Conservation (phyloP, 2,329 filamentous ascomycete genomes). For the Onygenales sp. region DNA sequence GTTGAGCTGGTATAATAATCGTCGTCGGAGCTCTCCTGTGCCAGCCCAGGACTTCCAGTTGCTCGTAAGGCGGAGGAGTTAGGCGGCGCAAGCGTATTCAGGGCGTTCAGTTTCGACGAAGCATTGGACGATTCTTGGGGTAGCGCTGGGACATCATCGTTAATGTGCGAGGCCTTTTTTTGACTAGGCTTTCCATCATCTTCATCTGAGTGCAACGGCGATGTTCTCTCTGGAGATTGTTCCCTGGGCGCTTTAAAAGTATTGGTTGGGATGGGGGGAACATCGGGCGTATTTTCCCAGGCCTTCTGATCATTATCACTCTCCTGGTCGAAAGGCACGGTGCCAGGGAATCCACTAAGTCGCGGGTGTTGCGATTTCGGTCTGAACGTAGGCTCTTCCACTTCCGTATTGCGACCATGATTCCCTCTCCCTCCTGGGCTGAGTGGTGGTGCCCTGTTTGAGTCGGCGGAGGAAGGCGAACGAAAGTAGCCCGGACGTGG, state of each 20-base stretch:
- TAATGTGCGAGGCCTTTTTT: conserved; percentile 13
- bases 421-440: conserved; percentile 29
- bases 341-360: conserved; percentile 54
- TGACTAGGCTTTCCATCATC: conserved; percentile 1
- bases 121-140: conserved; percentile 28
- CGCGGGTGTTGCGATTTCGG: conserved; percentile 67
- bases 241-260: conserved; percentile 20
- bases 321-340: conserved; percentile 35
- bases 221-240: conserved; percentile 22
- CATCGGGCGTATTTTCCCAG: neutral
- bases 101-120: conserved; percentile 27
- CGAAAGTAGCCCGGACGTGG: conserved; percentile 74
- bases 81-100: conserved; percentile 36
- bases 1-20: conserved; percentile 57
- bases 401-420: conserved; percentile 22
- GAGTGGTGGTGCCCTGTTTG: conserved; percentile 22
- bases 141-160: conserved; percentile 14
- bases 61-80: conserved; percentile 34
- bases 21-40: conserved; percentile 57
- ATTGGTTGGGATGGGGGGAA: conserved; percentile 11
- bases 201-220: conserved; percentile 9
- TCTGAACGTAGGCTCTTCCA: conserved; percentile 41
- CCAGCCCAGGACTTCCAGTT: conserved; percentile 47
- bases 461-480: conserved; percentile 55
- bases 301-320: conserved; percentile 19